Evolutionary conservation across 768 basidiomycete genomes (phyloP), one percentile per base, ranked within the genome.

Genomic region (Tulasnella calospora): DNA sequence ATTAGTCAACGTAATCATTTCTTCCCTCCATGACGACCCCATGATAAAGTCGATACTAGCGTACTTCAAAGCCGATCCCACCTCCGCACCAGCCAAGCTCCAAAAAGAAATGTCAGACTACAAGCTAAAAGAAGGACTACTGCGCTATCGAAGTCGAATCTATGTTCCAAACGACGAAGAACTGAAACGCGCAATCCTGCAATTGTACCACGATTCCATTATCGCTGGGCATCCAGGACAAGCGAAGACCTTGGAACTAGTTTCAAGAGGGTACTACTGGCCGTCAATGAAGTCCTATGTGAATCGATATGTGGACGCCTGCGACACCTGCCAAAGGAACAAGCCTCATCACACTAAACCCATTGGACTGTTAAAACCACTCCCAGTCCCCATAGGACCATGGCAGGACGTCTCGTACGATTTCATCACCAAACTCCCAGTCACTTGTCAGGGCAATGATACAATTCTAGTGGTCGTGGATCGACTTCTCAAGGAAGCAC

Each of bases 391-490:
- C 9, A 12, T 40, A 7, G 30, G 69, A n/a, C 83, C 82, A 0
- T 85, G 84, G 84, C 9, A 15, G 10, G 77, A 79, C 6, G 79
- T 84, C 15, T 79, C 81, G 0, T 82, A 83, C 79, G 83, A 85
- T 61, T 71, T 77, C 46, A 81, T 82, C 69, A 74, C 51, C 13
- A 76, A 81, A 4, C 61, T 79, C 13, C 79, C 79, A 19, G n/a
- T 5, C 9, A 30, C 35, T 3, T 6, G 19, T 3, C 5, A 70
- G 2, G 61, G 79, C 23, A 73, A 67, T 15, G 75, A 79, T 41
- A 35, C 51, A 3, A 79, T 79, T 17, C 69, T 61, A 19, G 67
- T 47, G 6, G 79, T 71, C 5, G 77, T 79, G 19, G 61, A 79
- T 70, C 55, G 69, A 78, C 44, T 71, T 4, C 9, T 38, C 30